Percentiles rank a stretch among this genome's conserved stretches.
Evolutionary conservation across 169 alveolate genomes (phyloP).

Genomic region (Eimeria acervulina): DNA sequence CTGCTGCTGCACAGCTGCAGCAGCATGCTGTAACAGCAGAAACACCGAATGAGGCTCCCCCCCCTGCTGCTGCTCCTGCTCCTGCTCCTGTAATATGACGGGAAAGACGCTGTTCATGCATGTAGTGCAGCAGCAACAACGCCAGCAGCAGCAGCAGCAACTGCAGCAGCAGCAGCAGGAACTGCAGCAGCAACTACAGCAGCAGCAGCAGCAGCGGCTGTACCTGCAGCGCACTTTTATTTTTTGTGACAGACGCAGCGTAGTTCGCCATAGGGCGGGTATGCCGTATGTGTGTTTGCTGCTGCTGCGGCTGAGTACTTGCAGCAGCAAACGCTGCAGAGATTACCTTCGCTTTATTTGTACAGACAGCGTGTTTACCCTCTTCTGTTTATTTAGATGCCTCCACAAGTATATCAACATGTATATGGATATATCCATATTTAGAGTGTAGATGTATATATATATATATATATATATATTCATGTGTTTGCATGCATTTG

Average conservation of each 20-base stretch:
- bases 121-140: conserved; percentile 25
- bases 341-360: background rate
- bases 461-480: background rate
- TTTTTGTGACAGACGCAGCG: background rate
- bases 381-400: background rate
- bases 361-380: background rate
- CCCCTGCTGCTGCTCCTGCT: conserved; percentile 12
- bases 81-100: background rate
- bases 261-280: background rate
- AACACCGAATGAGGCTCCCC: background rate
- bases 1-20: too few relatives aligned
- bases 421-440: background rate
- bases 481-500: background rate
- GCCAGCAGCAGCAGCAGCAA: too few relatives aligned
- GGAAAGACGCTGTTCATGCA: background rate
- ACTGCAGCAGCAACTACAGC: background rate
- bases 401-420: background rate
- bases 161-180: background rate
- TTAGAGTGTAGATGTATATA: background rate
- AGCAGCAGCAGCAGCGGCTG: background rate
- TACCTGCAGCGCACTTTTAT: background rate
- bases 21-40: background rate
- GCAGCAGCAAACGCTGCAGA: background rate
- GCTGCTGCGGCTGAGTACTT: background rate
- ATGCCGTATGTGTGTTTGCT: background rate